Evolutionary conservation across 768 basidiomycete genomes (phyloP).

Genomic region (Glaciozyma antarctica): DNA sequence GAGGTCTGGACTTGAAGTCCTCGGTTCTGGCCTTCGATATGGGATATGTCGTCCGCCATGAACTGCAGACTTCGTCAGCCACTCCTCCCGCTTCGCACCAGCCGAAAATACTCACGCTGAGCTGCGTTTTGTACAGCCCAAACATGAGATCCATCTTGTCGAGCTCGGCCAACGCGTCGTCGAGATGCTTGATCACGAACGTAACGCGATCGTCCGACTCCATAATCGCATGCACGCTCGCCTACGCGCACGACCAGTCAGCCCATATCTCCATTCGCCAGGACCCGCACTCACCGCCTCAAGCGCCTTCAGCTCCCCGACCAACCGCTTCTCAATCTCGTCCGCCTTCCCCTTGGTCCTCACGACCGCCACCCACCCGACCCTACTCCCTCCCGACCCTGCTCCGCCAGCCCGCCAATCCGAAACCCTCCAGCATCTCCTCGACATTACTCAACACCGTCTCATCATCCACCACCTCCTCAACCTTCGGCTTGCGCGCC

Average conservation of each 20-base stretch:
- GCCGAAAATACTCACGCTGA: constrained; percentile 57
- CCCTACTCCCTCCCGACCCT: constrained; percentile 38
- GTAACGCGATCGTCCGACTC: constrained; percentile 88
- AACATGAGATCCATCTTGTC: constrained; percentile 82
- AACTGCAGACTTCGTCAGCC: constrained; percentile 47
- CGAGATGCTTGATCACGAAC: constrained; percentile 74
- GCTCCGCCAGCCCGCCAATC: constrained; percentile 58
- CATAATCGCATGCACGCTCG: constrained; percentile 92
- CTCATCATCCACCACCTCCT: constrained; percentile 49
- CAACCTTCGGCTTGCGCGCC: background rate
- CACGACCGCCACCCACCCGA: constrained; percentile 59
- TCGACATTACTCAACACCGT: constrained; percentile 85
- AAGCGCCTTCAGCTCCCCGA: constrained; percentile 82
- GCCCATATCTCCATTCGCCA: background rate
- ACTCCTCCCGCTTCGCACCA: background rate
- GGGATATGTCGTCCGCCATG: constrained; percentile 86
- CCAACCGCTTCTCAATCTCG: constrained; percentile 75
- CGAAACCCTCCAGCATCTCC: constrained; percentile 97
- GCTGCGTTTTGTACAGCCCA: constrained; percentile 88
- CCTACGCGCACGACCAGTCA: constrained; percentile 46
- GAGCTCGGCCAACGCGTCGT: constrained; percentile 76
- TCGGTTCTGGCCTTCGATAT: constrained; percentile 91
- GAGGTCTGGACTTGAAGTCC: constrained; percentile 96
- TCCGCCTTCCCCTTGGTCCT: constrained; percentile 62
- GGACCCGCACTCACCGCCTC: constrained; percentile 61